These are phyloP conservation scores for Pseudogymnoascus sp. DNA, from an alignment of 2,329 filamentous ascomycete genomes.

Conservation along the genomic window DNA sequence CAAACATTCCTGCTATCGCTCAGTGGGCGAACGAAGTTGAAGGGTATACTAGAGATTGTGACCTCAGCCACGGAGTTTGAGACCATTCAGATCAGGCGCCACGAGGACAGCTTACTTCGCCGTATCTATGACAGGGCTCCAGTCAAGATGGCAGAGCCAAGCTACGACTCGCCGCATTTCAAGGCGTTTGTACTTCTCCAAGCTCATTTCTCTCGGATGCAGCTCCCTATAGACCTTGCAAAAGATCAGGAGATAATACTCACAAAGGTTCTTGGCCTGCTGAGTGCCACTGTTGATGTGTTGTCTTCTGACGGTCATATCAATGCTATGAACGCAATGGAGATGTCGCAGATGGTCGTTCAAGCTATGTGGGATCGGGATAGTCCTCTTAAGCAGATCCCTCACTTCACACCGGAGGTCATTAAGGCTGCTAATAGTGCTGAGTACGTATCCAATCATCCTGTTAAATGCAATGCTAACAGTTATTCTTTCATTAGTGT, in stretches of 20 bases:
- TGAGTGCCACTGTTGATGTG: conserved; percentile 90
- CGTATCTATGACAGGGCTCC: conserved; percentile 92
- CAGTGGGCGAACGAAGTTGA: conserved; percentile 82
- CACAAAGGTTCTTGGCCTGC: conserved; percentile 73
- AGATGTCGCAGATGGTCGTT: conserved; percentile 98
- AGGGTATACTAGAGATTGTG: conserved; percentile 93
- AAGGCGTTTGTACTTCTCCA: conserved; percentile 97
- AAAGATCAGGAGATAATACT: conserved; percentile 92
- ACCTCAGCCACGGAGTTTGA: conserved; percentile 97
- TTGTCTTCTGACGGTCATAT: conserved; percentile 91
- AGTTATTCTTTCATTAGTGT: conserved; percentile 44
- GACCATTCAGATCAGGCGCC: conserved; percentile 83
- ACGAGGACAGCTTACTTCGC: conserved; percentile 79
- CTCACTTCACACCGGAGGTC: conserved; percentile 78
- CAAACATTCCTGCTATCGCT: conserved; percentile 94
- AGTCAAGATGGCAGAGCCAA: conserved; percentile 84
- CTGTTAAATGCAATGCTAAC: conserved; percentile 27
- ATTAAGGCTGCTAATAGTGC: conserved; percentile 76
- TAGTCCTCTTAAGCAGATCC: conserved; percentile 93
- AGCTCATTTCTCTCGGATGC: conserved; percentile 95
- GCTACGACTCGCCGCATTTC: conserved; percentile 92
- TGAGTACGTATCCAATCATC: conserved; percentile 46
- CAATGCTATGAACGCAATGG: conserved; percentile 98
- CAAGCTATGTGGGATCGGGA: conserved; percentile 99
- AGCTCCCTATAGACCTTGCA: conserved; percentile 86